Percentiles rank a stretch among this genome's conserved stretches.
These are phyloP conservation scores for Suhomyces choctaworum DNA, from an alignment of 1,139 yeast genomes.

Conservation along the genomic window DNA sequence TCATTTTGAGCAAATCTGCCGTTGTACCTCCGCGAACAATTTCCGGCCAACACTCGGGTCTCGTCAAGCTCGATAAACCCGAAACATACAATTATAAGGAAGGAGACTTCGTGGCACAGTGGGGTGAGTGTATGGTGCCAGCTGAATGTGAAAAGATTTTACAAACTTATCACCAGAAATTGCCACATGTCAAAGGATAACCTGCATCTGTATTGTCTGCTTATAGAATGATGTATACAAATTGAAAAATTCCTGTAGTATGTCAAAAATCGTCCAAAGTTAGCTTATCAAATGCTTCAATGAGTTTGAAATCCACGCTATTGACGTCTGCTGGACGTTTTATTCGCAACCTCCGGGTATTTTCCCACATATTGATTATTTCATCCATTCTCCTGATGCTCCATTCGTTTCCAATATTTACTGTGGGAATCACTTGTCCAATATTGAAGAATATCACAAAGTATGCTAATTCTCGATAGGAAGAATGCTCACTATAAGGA, in stretches of 20 bases:
- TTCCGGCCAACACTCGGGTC: constrained; percentile 29
- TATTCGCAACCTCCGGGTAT: constrained; percentile 14
- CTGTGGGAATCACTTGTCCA: constrained; percentile 73
- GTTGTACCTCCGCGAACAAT: constrained; percentile 59
- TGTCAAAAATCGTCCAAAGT: constrained; percentile 13
- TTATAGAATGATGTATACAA: too few species aligned
- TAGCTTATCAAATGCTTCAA: constrained; percentile 9
- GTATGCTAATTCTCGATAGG: constrained; percentile 72
- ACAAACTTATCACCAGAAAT: constrained; percentile 30
- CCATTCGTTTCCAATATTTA: constrained; percentile 50
- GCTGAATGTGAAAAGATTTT: constrained; percentile 54
- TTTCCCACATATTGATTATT: constrained; percentile 51
- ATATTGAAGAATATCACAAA: constrained; percentile 58
- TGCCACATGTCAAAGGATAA: too few species aligned
- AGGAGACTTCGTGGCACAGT: constrained; percentile 66
- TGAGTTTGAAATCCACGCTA: not conserved
- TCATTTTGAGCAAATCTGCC: constrained; percentile 66
- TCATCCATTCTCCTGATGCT: constrained; percentile 40
- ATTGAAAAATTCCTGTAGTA: too few species aligned
- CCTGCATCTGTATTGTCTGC: too few species aligned
- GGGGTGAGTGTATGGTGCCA: constrained; percentile 53
- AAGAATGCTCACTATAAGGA: constrained; percentile 94
- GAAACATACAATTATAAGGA: constrained; percentile 44
- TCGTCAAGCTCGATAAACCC: constrained; percentile 12
- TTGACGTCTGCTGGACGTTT: constrained; percentile 1